Conservation (phyloP, 23 red algal genomes). For the Agarophyton chilense region DNA sequence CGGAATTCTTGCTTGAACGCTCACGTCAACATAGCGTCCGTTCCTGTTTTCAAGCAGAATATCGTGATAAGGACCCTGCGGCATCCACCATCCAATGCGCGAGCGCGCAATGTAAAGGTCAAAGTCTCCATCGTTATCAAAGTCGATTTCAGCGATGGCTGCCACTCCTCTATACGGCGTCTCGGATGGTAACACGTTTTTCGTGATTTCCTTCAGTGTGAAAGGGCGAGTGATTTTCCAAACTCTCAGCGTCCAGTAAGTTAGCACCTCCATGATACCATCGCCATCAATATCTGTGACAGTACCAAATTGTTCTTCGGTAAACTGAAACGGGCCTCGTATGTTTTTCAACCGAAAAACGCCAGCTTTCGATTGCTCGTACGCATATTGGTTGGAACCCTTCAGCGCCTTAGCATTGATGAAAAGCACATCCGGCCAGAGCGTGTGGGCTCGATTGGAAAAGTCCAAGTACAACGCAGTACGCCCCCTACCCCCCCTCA, state of each 20-base stretch:
- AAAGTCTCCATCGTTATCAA: constrained; percentile 74
- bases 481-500: background rate
- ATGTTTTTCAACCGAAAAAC: background rate
- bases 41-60: constrained; percentile 44
- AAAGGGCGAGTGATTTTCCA: constrained; percentile 47
- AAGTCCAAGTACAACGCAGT: constrained; percentile 34
- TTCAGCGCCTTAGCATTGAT: constrained; percentile 5
- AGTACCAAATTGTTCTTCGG: background rate
- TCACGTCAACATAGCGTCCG: constrained; percentile 74
- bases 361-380: background rate
- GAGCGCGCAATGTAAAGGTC: constrained; percentile 66
- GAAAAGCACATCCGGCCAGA: constrained; percentile 17
- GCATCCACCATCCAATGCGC: background rate
- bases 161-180: background rate
- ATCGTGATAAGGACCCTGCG: background rate
- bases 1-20: constrained; percentile 20
- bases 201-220: constrained; percentile 17
- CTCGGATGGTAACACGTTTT: constrained; percentile 13
- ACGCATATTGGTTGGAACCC: constrained; percentile 3
- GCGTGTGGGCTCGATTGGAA: background rate
- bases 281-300: constrained; percentile 71
- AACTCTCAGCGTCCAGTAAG: constrained; percentile 37
- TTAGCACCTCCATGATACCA: constrained; percentile 57
- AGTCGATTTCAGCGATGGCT: constrained; percentile 68
- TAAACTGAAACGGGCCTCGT: background rate